Evolutionary conservation across 2,329 filamentous ascomycete species (phyloP).

Genomic region (Fusarium nanum): DNA sequence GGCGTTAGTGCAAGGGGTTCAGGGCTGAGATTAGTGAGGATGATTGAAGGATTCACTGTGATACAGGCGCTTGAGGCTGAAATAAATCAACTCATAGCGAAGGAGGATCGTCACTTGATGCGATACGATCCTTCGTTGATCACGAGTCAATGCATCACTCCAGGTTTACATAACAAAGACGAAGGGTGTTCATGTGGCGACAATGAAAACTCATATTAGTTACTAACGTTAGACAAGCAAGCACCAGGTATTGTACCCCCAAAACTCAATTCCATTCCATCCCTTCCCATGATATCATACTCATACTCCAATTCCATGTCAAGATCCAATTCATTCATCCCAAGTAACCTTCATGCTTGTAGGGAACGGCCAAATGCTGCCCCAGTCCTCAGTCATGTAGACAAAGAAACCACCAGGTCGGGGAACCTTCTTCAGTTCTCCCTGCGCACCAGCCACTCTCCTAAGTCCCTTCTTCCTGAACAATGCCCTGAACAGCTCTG

Average conservation of each 20-base stretch:
- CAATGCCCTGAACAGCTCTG: constrained; percentile 74
- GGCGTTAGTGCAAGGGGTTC: background rate
- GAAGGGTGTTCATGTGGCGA: background rate
- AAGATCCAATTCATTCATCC: constrained; percentile 49
- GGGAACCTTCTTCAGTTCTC: constrained; percentile 73
- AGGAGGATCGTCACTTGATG: background rate
- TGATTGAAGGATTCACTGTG: background rate
- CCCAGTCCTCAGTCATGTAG: constrained; percentile 76
- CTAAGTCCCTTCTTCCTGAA: constrained; percentile 71
- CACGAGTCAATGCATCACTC: background rate
- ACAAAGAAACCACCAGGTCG: constrained; percentile 65
- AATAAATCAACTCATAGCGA: background rate
- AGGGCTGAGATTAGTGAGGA: background rate
- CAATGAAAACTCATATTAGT: background rate
- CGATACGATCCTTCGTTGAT: background rate
- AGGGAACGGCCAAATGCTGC: constrained; percentile 60
- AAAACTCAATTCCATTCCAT: background rate
- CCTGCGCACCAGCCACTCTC: constrained; percentile 71
- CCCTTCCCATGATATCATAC: constrained; percentile 15
- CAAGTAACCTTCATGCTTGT: constrained; percentile 66
- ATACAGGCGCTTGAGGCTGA: background rate
- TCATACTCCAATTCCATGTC: background rate
- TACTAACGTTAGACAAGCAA: background rate
- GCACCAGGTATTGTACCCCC: background rate
- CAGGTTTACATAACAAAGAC: background rate